These are phyloP conservation scores for Martensiomyces pterosporus DNA, from an alignment of 192 early-diverging fungal genomes.

Conservation along the genomic window DNA sequence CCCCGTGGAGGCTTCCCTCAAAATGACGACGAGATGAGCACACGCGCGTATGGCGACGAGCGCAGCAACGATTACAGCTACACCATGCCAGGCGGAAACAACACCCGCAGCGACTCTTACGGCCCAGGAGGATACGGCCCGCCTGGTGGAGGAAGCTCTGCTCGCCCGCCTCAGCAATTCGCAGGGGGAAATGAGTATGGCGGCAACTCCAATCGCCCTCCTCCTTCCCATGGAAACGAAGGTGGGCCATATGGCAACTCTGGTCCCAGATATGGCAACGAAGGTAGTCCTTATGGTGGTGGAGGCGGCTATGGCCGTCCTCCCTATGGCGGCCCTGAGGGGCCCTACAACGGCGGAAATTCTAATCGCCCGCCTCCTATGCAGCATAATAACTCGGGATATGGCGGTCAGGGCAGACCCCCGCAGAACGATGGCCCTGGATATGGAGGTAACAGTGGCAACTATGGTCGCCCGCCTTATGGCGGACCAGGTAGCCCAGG, in stretches of 20 bases:
- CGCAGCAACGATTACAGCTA: background rate
- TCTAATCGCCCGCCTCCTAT: background rate
- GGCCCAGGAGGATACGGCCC: no score
- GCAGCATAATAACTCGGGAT: background rate
- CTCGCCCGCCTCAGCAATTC: no score
- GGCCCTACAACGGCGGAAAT: background rate
- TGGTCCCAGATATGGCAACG: background rate
- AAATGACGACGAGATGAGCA: background rate
- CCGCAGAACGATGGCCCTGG: background rate
- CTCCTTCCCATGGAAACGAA: no score
- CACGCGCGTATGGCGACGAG: conserved; percentile 2
- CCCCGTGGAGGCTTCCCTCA: background rate
- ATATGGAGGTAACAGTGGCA: conserved; percentile 1
- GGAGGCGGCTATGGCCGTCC: no score
- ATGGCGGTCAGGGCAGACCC: conserved; percentile 2
- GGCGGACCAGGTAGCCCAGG: background rate
- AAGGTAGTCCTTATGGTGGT: background rate
- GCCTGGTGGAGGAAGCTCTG: no score
- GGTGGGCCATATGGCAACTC: background rate
- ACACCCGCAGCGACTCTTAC: background rate
- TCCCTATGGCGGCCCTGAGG: background rate
- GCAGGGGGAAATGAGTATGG: no score
- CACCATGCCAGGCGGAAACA: background rate
- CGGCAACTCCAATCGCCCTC: no score
- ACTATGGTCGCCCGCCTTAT: background rate